Conservation (phyloP, 2,329 filamentous ascomycete genomes). For the Cladosporium cucumerinum region DNA sequence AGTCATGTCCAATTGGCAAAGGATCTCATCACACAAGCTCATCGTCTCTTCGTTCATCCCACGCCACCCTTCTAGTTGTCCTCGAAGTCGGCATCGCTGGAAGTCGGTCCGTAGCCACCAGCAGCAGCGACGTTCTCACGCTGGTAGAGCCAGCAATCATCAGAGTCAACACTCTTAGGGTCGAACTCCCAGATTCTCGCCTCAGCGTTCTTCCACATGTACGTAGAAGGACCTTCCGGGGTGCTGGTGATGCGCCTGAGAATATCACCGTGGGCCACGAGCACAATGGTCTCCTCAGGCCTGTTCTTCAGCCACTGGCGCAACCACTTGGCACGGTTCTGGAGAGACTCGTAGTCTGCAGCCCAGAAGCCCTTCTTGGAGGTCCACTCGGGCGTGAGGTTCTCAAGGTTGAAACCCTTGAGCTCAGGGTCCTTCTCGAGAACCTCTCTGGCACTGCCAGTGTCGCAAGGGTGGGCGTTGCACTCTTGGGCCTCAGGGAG, state of each 20-base stretch:
- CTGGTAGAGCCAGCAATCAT: conserved; percentile 30
- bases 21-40: not conserved
- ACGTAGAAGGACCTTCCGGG: conserved; percentile 23
- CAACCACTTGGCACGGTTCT: conserved; percentile 30
- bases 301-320: conserved; percentile 30
- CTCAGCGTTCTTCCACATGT: conserved; percentile 34
- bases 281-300: conserved; percentile 33
- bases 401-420: conserved; percentile 28
- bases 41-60: not conserved
- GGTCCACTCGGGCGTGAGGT: conserved; percentile 31
- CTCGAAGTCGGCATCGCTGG: conserved; percentile 29
- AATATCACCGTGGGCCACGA: conserved; percentile 36
- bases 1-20: not conserved
- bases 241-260: conserved; percentile 29
- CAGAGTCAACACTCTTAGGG: conserved; percentile 24
- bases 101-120: conserved; percentile 32
- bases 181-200: conserved; percentile 30
- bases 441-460: conserved; percentile 25
- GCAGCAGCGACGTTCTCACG: conserved; percentile 30
- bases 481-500: conserved; percentile 34
- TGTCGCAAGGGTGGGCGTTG: conserved; percentile 34
- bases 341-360: conserved; percentile 20
- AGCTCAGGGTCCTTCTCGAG: conserved; percentile 30
- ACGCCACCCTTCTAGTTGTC: not conserved
- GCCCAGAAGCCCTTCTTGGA: conserved; percentile 32